These are phyloP conservation scores for Leccinum subrobustum DNA, from an alignment of 1,284 basidiomycete genomes.

Conservation along the genomic window DNA sequence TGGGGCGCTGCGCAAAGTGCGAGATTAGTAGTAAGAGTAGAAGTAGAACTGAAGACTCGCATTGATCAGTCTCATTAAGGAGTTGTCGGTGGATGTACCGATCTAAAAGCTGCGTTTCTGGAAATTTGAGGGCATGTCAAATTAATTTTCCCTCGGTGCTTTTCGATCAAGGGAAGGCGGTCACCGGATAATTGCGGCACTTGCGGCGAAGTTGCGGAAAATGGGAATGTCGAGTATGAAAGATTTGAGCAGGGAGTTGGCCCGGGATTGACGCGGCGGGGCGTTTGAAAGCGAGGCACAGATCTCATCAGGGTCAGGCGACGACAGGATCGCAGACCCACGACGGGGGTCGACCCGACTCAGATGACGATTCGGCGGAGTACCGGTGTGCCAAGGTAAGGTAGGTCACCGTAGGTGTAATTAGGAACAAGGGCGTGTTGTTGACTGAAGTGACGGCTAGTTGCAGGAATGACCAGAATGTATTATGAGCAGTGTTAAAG, in stretches of 20 bases:
- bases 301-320: constrained; percentile 18
- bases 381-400: not conserved
- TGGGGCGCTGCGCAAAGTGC: constrained; percentile 7
- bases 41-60: not conserved
- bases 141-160: constrained; percentile 13
- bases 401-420: too few species aligned
- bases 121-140: constrained; percentile 1
- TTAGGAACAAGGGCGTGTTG: not conserved
- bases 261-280: not conserved
- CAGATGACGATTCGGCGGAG: not conserved
- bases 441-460: not conserved
- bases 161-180: constrained; percentile 14
- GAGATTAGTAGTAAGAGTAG: not conserved
- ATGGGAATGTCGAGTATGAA: constrained; percentile 3
- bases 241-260: not conserved
- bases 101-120: not conserved
- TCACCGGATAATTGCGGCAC: constrained; percentile 15
- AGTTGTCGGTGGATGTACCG: not conserved
- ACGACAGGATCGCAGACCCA: constrained; percentile 1
- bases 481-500: constrained; percentile 10
- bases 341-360: constrained; percentile 2
- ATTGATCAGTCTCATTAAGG: constrained; percentile 7
- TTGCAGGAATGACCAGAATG: not conserved
- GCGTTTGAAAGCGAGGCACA: constrained; percentile 10
- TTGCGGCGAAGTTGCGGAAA: constrained; percentile 19